Evolutionary conservation across 805 yeast species (phyloP).

Genomic region (Kodamaea kaohsiungensis): DNA sequence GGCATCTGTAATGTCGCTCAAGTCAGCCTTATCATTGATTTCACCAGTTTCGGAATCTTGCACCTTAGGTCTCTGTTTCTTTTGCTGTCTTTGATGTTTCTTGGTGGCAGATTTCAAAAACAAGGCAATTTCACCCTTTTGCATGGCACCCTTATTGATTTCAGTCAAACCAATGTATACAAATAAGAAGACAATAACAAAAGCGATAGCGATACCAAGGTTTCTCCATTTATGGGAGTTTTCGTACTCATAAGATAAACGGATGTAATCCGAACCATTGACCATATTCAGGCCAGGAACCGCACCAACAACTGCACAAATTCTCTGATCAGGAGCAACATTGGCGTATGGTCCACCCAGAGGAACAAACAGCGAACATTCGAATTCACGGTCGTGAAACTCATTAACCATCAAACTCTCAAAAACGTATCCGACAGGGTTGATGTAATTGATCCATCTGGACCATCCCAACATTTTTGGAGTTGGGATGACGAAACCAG

Average conservation of each 20-base stretch:
- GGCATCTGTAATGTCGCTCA: conserved; percentile 31
- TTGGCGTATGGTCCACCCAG: conserved; percentile 38
- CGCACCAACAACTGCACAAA: conserved; percentile 28
- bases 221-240: conserved; percentile 61
- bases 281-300: conserved; percentile 23
- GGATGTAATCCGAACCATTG: conserved; percentile 32
- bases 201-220: conserved; percentile 61
- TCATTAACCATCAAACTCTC: conserved; percentile 62
- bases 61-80: conserved; percentile 20
- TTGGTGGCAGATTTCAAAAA: conserved; percentile 53
- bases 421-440: conserved; percentile 43
- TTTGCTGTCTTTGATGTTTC: conserved; percentile 44
- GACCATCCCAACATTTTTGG: conserved; percentile 59
- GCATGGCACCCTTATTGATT: conserved; percentile 59
- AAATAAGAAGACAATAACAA: conserved; percentile 51
- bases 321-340: conserved; percentile 33
- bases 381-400: conserved; percentile 46
- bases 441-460: conserved; percentile 47
- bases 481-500: conserved; percentile 47
- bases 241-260: conserved; percentile 43
- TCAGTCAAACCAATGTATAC: conserved; percentile 59
- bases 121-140: conserved; percentile 69
- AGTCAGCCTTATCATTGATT: conserved; percentile 19
- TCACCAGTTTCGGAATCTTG: conserved; percentile 26
- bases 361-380: conserved; percentile 52